phyloP scores from a whole-genome alignment of 805 yeast species.

The Yarrowia sp. region DNA sequence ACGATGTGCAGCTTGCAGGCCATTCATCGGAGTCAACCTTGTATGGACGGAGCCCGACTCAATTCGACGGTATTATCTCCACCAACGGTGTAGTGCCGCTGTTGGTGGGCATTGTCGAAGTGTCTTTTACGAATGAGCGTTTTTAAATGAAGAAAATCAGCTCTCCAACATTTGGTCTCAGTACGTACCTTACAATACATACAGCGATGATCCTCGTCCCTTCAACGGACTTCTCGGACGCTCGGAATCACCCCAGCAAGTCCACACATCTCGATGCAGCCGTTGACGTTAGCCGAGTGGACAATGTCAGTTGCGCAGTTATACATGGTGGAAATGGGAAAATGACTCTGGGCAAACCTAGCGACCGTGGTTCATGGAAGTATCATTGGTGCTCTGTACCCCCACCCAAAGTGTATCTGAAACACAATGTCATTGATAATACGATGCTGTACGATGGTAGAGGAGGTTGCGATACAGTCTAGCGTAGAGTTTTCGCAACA shows the following conservation, averaged over 20 bases:
- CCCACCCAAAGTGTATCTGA: neutral
- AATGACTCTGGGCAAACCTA: no score
- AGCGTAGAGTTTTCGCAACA: neutral
- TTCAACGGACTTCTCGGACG: no score
- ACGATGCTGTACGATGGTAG: neutral
- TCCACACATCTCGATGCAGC: no score
- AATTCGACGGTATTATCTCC: no score
- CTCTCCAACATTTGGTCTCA: neutral
- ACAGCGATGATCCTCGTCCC: no score
- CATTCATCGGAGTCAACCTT: constrained; percentile 5
- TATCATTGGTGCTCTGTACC: neutral
- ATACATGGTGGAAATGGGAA: neutral
- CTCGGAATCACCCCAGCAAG: no score
- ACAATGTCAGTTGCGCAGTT: neutral
- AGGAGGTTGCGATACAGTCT: neutral
- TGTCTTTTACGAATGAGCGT: no score
- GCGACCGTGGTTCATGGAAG: no score
- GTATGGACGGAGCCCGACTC: neutral
- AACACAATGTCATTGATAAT: neutral
- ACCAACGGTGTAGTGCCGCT: no score
- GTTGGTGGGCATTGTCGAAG: no score
- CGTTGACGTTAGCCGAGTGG: neutral
- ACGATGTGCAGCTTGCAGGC: constrained; percentile 1
- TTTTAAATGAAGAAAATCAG: no score
- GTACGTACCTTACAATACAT: no score